These are phyloP conservation scores for Sordariomycetes sp. DNA, from an alignment of 2,329 filamentous ascomycete species.

Conservation along the genomic window DNA sequence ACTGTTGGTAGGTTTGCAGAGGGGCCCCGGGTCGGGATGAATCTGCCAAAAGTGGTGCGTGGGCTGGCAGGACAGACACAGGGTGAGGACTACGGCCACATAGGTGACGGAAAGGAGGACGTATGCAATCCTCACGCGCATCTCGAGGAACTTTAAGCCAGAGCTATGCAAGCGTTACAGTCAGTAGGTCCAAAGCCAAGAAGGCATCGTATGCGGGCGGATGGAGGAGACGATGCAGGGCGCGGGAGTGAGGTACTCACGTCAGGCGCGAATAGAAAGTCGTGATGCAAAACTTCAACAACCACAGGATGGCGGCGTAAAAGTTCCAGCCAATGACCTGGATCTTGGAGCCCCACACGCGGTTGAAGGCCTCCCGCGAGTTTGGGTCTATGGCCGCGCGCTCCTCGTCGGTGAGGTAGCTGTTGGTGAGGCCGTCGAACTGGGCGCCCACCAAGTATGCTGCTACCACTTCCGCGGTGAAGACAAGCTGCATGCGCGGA, in stretches of 20 bases:
- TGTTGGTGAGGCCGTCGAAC: slow-evolving; percentile 70
- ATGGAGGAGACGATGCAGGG: slow-evolving; percentile 13
- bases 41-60: not conserved
- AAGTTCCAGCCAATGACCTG: slow-evolving; percentile 17
- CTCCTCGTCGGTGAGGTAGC: slow-evolving; percentile 64
- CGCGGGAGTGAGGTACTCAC: slow-evolving; percentile 16
- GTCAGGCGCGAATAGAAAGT: slow-evolving; percentile 15
- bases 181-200: not conserved
- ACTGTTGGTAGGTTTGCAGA: slow-evolving; percentile 4
- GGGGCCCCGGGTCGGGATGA: not conserved
- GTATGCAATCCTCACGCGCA: not conserved
- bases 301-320: slow-evolving; percentile 17
- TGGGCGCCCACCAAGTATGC: not conserved
- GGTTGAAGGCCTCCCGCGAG: slow-evolving; percentile 9
- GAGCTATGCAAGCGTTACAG: slow-evolving; percentile 20
- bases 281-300: slow-evolving; percentile 15
- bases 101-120: not conserved
- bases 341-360: slow-evolving; percentile 15
- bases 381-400: slow-evolving; percentile 1
- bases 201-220: slow-evolving; percentile 4
- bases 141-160: slow-evolving; percentile 13
- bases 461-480: not conserved
- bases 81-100: not conserved
- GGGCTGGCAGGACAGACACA: not conserved
- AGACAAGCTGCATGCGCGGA: not conserved